Evolutionary conservation across 2,329 filamentous ascomycete genomes (phyloP), one percentile per base, ranked within the genome.

Genomic region (Microdochium nivale): DNA sequence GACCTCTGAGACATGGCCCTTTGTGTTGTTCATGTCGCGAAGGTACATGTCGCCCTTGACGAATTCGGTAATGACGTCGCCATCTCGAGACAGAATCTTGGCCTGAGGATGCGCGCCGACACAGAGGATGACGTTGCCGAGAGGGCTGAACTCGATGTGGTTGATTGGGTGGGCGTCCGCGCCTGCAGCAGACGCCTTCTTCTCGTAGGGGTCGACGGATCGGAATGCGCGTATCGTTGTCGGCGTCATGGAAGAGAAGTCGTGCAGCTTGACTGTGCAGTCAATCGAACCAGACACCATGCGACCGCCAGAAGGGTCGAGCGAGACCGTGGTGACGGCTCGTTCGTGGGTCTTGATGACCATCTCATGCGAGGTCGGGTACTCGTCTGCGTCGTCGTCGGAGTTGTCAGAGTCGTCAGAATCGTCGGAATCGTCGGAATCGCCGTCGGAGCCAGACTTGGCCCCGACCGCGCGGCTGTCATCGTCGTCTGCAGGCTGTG

Each of bases 21-120:
- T 97, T 3, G 94, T 99, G 66, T 97, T 91, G 69, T 96, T 83
- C 87, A 97, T 95, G 67, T 99, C 94, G 51, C 92, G 81, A 58
- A 99, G 72, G 62, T 99, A 99, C 91, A 97, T 97, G 66, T 99
- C 94, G 47, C 94, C 94, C 70, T 99, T 99, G 59, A 90, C 86
- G 58, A 96, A 97, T 63, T 96, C 90, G 1, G 86, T 86, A 48
- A 95, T 61, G 8, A 87, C 78, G 46, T 95, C 89, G 37, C 94
- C 94, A 71, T 99, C 92, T 62, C 94, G 84, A 60, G 83, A 88
- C 66, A 97, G 78, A 24, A 99, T 84, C 67, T 90, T 91, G 13
- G 92, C 89, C 67, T 97, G 92, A 1, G 92, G 86, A 40, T 92
- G 88, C 7, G 92, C 90, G 8, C 90, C 87, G 46, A 97, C 77